phyloP scores from a whole-genome alignment of 2,329 filamentous ascomycete species.

The Neofusicoccum cordaticola region DNA sequence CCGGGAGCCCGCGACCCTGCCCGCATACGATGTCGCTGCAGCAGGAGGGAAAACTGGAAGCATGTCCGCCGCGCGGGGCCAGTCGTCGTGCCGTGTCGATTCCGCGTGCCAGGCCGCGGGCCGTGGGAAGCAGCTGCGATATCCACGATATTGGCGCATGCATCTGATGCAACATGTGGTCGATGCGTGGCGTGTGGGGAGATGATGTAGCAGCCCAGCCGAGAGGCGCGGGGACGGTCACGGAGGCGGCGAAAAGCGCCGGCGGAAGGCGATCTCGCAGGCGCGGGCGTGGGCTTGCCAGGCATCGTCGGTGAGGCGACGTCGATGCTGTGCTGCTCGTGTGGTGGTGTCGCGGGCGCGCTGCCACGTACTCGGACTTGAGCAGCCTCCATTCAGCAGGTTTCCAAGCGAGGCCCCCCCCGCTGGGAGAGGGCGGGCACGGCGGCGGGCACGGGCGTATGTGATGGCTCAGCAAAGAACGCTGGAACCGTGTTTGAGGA shows the following conservation, averaged over 20 bases:
- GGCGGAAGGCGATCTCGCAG: neutral
- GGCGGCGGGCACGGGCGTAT: neutral
- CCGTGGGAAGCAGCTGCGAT: neutral
- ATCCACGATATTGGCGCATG: conserved; percentile 11
- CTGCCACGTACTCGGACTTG: neutral
- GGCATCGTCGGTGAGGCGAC: neutral
- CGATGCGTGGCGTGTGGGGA: neutral
- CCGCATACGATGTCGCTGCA: conserved; percentile 12
- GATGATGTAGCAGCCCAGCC: neutral
- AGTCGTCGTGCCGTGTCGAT: neutral
- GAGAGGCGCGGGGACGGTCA: neutral
- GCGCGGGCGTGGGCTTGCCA: too few relatives aligned
- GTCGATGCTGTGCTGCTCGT: neutral
- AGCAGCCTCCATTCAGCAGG: neutral
- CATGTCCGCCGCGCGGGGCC: neutral
- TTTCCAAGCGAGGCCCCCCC: conserved; percentile 2
- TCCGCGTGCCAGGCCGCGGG: neutral
- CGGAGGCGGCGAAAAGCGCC: neutral
- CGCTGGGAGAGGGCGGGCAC: neutral
- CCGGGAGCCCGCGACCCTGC: neutral
- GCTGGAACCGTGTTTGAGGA: conserved; percentile 6
- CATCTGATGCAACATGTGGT: conserved; percentile 4
- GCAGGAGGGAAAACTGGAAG: neutral
- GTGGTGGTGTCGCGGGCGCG: neutral
- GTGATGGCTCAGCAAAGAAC: conserved; percentile 3